These are phyloP conservation scores for Leucosporidium yakuticum DNA, from an alignment of 768 basidiomycete species.

Conservation along the genomic window DNA sequence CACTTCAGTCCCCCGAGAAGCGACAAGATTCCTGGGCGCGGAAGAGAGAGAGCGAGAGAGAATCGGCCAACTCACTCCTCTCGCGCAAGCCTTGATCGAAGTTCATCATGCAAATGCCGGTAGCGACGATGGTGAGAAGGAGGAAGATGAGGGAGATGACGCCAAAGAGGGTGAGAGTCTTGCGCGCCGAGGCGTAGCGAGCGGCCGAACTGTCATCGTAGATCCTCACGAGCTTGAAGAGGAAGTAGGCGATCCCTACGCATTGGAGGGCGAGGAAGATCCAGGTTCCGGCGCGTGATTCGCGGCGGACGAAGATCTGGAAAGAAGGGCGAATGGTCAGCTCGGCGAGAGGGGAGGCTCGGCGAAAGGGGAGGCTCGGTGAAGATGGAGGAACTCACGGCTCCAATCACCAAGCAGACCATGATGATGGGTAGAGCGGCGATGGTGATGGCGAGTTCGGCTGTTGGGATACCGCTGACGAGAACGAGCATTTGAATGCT, in stretches of 20 bases:
- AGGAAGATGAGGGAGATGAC: constrained; percentile 26
- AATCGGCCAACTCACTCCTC: background rate
- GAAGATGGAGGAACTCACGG: constrained; percentile 1
- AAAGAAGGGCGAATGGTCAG: too few species aligned
- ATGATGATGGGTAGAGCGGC: constrained; percentile 19
- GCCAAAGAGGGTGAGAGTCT: constrained; percentile 30
- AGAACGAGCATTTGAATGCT: constrained; percentile 31
- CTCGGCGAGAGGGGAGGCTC: too few species aligned
- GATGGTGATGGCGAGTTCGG: constrained; percentile 30
- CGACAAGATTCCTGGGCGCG: too few species aligned
- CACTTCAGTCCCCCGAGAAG: too few species aligned
- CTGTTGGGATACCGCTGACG: constrained; percentile 26
- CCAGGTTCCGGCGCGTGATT: background rate
- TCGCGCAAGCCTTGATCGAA: constrained; percentile 25
- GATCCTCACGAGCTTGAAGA: constrained; percentile 30
- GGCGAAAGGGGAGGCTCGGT: too few species aligned
- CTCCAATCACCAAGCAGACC: background rate
- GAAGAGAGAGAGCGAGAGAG: too few species aligned
- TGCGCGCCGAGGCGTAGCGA: constrained; percentile 11
- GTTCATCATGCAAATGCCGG: constrained; percentile 25
- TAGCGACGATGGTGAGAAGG: constrained; percentile 16
- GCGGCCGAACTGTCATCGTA: background rate
- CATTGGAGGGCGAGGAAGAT: background rate
- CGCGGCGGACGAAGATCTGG: too few species aligned
- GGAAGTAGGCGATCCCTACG: constrained; percentile 19